phyloP scores from a whole-genome alignment of 2,329 filamentous ascomycete genomes.

The Rhinocladiella mackenziei region DNA sequence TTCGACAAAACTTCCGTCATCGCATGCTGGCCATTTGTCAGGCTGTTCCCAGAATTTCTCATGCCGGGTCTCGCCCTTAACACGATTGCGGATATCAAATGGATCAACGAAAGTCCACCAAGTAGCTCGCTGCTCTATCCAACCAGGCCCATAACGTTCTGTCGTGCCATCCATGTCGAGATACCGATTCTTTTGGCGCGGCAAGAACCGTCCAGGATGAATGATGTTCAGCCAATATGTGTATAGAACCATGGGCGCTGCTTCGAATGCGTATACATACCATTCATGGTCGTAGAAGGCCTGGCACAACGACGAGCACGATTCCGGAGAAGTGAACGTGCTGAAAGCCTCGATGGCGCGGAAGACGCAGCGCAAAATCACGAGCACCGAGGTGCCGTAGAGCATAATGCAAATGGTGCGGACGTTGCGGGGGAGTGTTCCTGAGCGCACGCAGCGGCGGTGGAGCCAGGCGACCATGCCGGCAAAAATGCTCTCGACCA shows the following conservation, averaged over 20 bases:
- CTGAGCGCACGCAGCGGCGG: slow-evolving; percentile 29
- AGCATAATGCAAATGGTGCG: slow-evolving; percentile 34
- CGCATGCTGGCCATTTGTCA: slow-evolving; percentile 31
- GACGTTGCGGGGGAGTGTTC: slow-evolving; percentile 33
- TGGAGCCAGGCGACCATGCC: slow-evolving; percentile 32
- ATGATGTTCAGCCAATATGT: slow-evolving; percentile 37
- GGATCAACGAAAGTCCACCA: slow-evolving; percentile 34
- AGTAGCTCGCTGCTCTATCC: slow-evolving; percentile 31
- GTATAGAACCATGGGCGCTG: slow-evolving; percentile 36
- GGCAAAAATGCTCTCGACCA: slow-evolving; percentile 33
- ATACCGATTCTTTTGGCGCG: slow-evolving; percentile 31
- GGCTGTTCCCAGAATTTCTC: slow-evolving; percentile 32
- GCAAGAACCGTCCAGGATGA: slow-evolving; percentile 36
- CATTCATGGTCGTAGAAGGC: slow-evolving; percentile 35
- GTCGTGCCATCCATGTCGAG: slow-evolving; percentile 32
- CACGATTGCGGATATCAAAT: slow-evolving; percentile 30
- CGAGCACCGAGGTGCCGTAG: slow-evolving; percentile 36
- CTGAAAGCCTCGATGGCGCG: slow-evolving; percentile 37
- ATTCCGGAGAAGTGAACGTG: slow-evolving; percentile 22
- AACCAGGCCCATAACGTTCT: slow-evolving; percentile 35
- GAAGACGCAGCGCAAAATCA: slow-evolving; percentile 37
- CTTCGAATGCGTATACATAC: slow-evolving; percentile 39
- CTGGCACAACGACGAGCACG: slow-evolving; percentile 30
- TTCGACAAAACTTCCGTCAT: slow-evolving; percentile 32
- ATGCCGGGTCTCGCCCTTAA: slow-evolving; percentile 26